Percentiles rank a stretch among this genome's conserved stretches.
Evolutionary conservation across 371 early-diverging fungal species (phyloP).

Genomic region (Mucor velutinosus): DNA sequence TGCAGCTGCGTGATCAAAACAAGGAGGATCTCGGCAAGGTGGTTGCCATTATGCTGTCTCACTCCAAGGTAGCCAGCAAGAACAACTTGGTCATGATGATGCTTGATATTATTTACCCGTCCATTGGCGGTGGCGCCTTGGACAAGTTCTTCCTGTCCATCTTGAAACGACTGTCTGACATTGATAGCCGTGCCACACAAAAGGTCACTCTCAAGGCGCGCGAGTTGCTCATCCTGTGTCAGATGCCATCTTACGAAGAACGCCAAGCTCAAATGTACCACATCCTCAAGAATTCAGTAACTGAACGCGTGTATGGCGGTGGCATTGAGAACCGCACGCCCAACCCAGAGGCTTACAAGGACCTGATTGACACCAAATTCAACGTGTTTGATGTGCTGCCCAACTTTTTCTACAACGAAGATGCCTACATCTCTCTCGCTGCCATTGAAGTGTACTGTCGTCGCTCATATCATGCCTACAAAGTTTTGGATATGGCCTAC

Average conservation of each 20-base stretch:
- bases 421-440: constrained; percentile 78
- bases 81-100: constrained; percentile 77
- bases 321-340: constrained; percentile 1
- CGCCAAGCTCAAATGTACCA: constrained; percentile 83
- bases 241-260: constrained; percentile 92
- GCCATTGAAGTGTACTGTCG: constrained; percentile 96
- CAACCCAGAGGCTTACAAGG: constrained; percentile 72
- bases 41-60: constrained; percentile 75
- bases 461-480: constrained; percentile 95
- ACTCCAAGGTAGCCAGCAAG: constrained; percentile 80
- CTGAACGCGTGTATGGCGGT: constrained; percentile 77
- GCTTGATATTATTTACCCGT: constrained; percentile 77
- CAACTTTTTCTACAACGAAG: constrained; percentile 88
- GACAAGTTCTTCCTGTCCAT: constrained; percentile 78
- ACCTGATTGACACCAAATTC: constrained; percentile 91
- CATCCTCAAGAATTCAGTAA: constrained; percentile 80
- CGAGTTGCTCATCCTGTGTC: constrained; percentile 90
- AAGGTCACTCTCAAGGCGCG: constrained; percentile 95
- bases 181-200: constrained; percentile 76
- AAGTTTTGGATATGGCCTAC: constrained; percentile 82
- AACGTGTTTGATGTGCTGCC: constrained; percentile 95
- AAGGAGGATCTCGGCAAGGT: constrained; percentile 83
- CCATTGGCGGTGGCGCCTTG: constrained; percentile 60
- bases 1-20: constrained; percentile 82
- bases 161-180: constrained; percentile 81